phyloP scores from a whole-genome alignment of 306 rosid genomes.

The Prunus fruticosa region DNA sequence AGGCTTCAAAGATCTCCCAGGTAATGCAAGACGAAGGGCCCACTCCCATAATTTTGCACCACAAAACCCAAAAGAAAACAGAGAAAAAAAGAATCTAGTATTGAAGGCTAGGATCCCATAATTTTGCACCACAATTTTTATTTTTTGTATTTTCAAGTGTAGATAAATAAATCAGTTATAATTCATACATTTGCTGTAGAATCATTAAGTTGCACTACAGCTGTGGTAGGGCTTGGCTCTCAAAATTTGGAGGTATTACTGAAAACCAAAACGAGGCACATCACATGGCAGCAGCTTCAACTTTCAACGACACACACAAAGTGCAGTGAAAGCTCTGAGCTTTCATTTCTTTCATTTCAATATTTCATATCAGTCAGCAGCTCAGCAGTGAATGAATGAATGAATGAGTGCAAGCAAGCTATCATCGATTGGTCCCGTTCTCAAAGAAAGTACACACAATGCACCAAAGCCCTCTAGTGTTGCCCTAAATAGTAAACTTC shows the following conservation, averaged over 20 bases:
- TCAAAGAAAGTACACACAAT: slow-evolving; percentile 24
- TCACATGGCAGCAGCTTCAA: slow-evolving; percentile 9
- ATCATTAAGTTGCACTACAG: slow-evolving; percentile 22
- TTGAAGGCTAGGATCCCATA: no score
- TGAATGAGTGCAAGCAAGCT: slow-evolving; percentile 20
- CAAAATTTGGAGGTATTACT: slow-evolving; percentile 35
- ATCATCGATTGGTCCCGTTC: slow-evolving; percentile 35
- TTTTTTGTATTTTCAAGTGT: not conserved
- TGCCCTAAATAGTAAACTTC: slow-evolving; percentile 28
- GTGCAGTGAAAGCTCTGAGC: slow-evolving; percentile 37
- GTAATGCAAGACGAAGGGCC: no score
- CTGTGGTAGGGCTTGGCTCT: slow-evolving; percentile 7
- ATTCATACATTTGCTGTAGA: not conserved
- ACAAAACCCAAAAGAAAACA: not conserved
- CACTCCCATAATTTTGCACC: not conserved
- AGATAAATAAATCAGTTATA: not conserved
- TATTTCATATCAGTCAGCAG: slow-evolving; percentile 19
- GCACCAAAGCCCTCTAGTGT: slow-evolving; percentile 27
- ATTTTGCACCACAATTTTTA: no score
- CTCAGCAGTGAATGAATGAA: slow-evolving; percentile 17
- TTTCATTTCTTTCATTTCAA: slow-evolving; percentile 47
- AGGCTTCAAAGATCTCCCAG: no score
- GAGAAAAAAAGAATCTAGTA: no score
- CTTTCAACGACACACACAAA: slow-evolving; percentile 19
- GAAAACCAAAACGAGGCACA: slow-evolving; percentile 24